Evolutionary conservation across 1,284 basidiomycete species (phyloP).

Genomic region (Cryptococcus deneoformans): DNA sequence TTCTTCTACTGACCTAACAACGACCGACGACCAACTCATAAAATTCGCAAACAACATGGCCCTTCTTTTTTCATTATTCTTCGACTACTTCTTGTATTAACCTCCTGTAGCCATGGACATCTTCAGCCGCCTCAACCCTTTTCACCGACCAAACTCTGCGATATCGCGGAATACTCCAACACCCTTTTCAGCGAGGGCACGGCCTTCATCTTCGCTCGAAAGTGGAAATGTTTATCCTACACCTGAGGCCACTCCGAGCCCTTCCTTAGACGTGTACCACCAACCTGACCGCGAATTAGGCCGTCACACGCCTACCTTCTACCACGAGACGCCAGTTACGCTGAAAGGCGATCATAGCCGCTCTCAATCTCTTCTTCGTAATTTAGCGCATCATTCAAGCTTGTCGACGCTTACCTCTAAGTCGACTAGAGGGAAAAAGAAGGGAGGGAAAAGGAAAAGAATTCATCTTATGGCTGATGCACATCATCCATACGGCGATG

Average conservation of each 20-base stretch:
- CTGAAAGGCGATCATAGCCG: not conserved
- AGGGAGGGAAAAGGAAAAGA: conserved; percentile 4
- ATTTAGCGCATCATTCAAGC: conserved; percentile 34
- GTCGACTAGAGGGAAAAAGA: conserved; percentile 15
- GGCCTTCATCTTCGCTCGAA: conserved; percentile 18
- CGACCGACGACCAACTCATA: too few relatives aligned
- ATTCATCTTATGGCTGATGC: not conserved
- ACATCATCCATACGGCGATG: not conserved
- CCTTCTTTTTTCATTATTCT: not conserved
- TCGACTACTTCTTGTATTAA: not conserved
- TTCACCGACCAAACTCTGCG: conserved; percentile 11
- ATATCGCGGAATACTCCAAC: conserved; percentile 5
- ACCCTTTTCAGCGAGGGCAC: not conserved
- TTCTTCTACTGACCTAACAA: too few relatives aligned
- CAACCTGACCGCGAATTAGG: not conserved
- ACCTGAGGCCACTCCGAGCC: not conserved
- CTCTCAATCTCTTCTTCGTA: conserved; percentile 17
- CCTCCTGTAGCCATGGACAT: conserved; percentile 13
- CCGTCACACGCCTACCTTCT: too few relatives aligned
- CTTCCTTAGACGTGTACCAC: conserved; percentile 1
- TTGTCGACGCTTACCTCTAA: conserved; percentile 26
- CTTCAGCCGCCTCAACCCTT: conserved; percentile 20
- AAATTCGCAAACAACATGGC: not conserved
- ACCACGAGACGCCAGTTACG: not conserved
- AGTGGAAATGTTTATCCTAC: not conserved